These are phyloP conservation scores for Fistulina hepatica DNA, from an alignment of 1,284 basidiomycete species.

Conservation along the genomic window DNA sequence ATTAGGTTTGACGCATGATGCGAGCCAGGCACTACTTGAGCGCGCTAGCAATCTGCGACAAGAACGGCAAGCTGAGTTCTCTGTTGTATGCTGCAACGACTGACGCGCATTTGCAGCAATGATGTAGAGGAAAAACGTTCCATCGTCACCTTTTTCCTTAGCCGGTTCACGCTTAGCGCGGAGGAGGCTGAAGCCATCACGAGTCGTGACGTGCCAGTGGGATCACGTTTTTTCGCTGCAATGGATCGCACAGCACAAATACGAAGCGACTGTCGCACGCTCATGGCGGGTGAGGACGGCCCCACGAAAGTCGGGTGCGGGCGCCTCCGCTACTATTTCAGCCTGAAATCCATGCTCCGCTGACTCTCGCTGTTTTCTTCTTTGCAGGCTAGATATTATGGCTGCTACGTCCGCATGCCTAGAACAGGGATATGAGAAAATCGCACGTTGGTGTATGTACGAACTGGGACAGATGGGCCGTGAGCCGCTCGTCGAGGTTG, in stretches of 20 bases:
- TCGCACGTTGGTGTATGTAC: slow-evolving; percentile 77
- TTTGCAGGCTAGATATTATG: slow-evolving; percentile 77
- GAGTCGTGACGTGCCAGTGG: slow-evolving; percentile 70
- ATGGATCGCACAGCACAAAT: slow-evolving; percentile 85
- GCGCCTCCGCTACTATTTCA: slow-evolving; percentile 1
- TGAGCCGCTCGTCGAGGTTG: slow-evolving; percentile 75
- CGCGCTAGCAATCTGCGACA: slow-evolving; percentile 74
- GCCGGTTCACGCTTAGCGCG: slow-evolving; percentile 74
- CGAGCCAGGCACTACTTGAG: slow-evolving; percentile 78
- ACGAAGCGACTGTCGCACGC: slow-evolving; percentile 71
- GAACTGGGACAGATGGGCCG: slow-evolving; percentile 78
- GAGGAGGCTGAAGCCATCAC: slow-evolving; percentile 66
- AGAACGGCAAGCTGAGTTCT: slow-evolving; percentile 46
- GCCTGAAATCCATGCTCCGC: not conserved
- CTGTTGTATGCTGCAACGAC: slow-evolving; percentile 3
- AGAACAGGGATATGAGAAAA: slow-evolving; percentile 84
- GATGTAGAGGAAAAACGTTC: slow-evolving; percentile 58
- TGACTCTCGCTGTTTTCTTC: slow-evolving; percentile 3
- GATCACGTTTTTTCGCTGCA: slow-evolving; percentile 64
- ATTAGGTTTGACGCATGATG: slow-evolving; percentile 64
- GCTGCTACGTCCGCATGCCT: slow-evolving; percentile 69
- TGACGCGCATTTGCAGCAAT: slow-evolving; percentile 37
- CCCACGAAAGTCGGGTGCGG: slow-evolving; percentile 73
- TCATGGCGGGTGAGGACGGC: slow-evolving; percentile 81
- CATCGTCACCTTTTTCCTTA: slow-evolving; percentile 72